phyloP scores from a whole-genome alignment of 1,284 basidiomycete genomes.

The Marasmius sp. region DNA sequence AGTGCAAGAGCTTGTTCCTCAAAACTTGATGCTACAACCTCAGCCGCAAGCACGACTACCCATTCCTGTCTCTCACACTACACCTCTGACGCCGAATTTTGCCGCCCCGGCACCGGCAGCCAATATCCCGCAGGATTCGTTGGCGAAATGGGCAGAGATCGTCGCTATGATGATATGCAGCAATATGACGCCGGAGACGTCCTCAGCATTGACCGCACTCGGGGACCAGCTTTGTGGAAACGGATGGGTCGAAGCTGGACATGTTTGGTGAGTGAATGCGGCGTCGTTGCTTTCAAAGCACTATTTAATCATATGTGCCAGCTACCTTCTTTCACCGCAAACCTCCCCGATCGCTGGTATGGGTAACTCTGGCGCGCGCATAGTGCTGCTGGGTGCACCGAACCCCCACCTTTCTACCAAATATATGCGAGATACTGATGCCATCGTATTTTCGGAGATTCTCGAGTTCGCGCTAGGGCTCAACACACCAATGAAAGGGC shows the following conservation, averaged over 20 bases:
- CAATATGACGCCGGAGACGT: slow-evolving; percentile 61
- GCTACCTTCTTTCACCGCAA: slow-evolving; percentile 87
- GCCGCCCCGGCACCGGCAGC: slow-evolving; percentile 38
- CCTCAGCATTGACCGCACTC: slow-evolving; percentile 81
- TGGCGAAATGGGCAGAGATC: slow-evolving; percentile 85
- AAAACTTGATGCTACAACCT: slow-evolving; percentile 46
- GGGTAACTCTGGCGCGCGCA: slow-evolving; percentile 58
- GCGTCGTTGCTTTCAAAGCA: not conserved
- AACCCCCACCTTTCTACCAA: slow-evolving; percentile 51
- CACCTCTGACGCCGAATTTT: slow-evolving; percentile 70
- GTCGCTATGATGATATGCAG: slow-evolving; percentile 84
- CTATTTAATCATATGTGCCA: slow-evolving; percentile 30
- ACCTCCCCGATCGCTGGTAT: slow-evolving; percentile 76
- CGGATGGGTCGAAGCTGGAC: slow-evolving; percentile 83
- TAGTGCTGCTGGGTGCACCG: slow-evolving; percentile 67
- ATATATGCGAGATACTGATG: slow-evolving; percentile 74
- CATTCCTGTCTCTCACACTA: slow-evolving; percentile 41
- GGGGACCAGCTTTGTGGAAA: slow-evolving; percentile 80
- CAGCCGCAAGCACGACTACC: slow-evolving; percentile 36
- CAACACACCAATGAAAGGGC: slow-evolving; percentile 72
- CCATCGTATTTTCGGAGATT: slow-evolving; percentile 88
- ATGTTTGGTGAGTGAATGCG: slow-evolving; percentile 70
- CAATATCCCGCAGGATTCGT: slow-evolving; percentile 54
- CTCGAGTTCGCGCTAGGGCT: slow-evolving; percentile 90
- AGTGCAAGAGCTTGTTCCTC: slow-evolving; percentile 80